Percentiles rank a stretch among this genome's conserved stretches.
Evolutionary conservation across 176 grass and related monocot genomes (phyloP).

Genomic region (Aegilops sharonensis): DNA sequence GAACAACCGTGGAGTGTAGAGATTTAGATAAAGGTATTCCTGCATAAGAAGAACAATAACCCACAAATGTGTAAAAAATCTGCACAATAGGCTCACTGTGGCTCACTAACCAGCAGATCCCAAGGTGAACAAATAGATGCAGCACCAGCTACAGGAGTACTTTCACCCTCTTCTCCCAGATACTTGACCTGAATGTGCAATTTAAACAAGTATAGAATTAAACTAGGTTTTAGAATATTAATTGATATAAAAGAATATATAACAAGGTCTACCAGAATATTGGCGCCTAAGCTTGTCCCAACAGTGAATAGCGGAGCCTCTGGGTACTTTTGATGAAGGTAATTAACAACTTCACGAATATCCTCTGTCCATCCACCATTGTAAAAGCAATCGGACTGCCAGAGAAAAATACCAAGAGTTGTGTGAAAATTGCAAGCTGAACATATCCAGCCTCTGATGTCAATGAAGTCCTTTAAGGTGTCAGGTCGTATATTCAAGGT

Average conservation of each 20-base stretch:
- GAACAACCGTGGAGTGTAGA: background rate
- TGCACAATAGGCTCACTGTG: background rate
- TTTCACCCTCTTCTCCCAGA: conserved; percentile 94
- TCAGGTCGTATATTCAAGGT: conserved; percentile 7
- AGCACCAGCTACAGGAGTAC: conserved; percentile 85
- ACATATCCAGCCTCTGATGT: conserved; percentile 2
- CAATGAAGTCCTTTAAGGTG: background rate
- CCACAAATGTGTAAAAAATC: background rate
- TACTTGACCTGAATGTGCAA: conserved; percentile 75
- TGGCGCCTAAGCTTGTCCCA: conserved; percentile 93
- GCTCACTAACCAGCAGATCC: conserved; percentile 80
- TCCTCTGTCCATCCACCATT: conserved; percentile 99
- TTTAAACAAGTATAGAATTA: background rate
- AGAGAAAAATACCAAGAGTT: conserved; percentile 15
- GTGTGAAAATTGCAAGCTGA: background rate
- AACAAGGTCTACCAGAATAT: conserved; percentile 71
- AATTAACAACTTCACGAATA: conserved; percentile 82
- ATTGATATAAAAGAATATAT: background rate
- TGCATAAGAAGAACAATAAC: background rate
- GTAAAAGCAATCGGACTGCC: conserved; percentile 91
- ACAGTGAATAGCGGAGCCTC: conserved; percentile 80
- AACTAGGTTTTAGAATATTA: background rate
- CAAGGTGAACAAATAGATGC: conserved; percentile 91
- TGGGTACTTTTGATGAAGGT: conserved; percentile 78
- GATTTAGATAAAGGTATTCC: background rate